phyloP scores from a whole-genome alignment of 2,329 filamentous ascomycete species.

The Metarhizium album region DNA sequence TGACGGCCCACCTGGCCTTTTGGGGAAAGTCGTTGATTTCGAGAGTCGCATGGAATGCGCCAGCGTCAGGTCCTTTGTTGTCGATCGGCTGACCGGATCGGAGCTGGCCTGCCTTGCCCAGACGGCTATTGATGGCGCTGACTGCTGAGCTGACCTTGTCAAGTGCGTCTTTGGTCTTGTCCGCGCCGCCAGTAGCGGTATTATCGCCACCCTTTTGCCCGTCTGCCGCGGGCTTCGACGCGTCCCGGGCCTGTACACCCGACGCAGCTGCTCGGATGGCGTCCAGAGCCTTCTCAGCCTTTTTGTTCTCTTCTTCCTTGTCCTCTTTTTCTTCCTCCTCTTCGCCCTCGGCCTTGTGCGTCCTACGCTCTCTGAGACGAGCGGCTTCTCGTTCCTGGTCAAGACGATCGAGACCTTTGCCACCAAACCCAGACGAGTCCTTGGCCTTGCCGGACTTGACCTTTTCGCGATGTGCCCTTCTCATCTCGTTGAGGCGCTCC shows the following conservation, averaged over 20 bases:
- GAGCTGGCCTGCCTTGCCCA: conserved; percentile 81
- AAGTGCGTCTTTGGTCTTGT: conserved; percentile 56
- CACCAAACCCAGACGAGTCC: conserved; percentile 81
- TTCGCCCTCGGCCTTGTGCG: conserved; percentile 78
- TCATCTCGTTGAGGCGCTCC: conserved; percentile 53
- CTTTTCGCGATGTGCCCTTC: conserved; percentile 71
- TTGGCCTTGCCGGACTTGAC: conserved; percentile 89
- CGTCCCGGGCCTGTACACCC: conserved; percentile 42
- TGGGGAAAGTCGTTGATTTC: conserved; percentile 99
- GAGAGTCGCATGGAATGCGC: conserved; percentile 89
- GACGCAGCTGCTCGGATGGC: conserved; percentile 54
- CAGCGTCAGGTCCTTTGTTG: conserved; percentile 95
- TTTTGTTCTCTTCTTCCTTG: conserved; percentile 61
- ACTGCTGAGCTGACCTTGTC: conserved; percentile 87
- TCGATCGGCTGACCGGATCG: conserved; percentile 90
- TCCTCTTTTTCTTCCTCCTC: conserved; percentile 78
- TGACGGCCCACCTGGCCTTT: conserved; percentile 96
- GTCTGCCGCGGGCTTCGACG: conserved; percentile 28
- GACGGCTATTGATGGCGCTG: conserved; percentile 78
- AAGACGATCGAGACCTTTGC: conserved; percentile 83
- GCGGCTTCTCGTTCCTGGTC: conserved; percentile 86
- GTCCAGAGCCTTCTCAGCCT: conserved; percentile 57
- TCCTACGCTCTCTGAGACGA: conserved; percentile 74
- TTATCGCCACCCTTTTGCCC: conserved; percentile 24
- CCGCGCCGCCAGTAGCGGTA: conserved; percentile 45